phyloP scores from a whole-genome alignment of 2,329 filamentous ascomycete genomes.

The Aspergillus ibericus region DNA sequence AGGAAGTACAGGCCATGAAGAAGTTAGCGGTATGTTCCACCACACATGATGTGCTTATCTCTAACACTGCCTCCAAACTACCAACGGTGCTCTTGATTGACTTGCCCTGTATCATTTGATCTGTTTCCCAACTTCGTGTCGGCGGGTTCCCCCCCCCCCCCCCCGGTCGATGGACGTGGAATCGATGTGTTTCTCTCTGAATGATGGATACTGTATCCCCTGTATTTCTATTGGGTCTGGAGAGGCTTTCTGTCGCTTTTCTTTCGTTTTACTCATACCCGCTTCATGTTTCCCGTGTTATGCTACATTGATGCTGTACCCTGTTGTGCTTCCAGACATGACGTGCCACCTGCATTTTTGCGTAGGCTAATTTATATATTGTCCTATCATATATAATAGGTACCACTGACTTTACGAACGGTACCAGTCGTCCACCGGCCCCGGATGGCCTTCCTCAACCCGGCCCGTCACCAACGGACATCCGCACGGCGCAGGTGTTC shows the following conservation, averaged over 20 bases:
- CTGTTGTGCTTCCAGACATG: slow-evolving; percentile 12
- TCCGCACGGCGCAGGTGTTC: slow-evolving; percentile 74
- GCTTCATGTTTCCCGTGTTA: slow-evolving; percentile 8
- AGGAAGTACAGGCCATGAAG: slow-evolving; percentile 62
- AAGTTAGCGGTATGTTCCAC: slow-evolving; percentile 97
- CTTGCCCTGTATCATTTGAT: slow-evolving; percentile 17
- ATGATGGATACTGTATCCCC: slow-evolving; percentile 7
- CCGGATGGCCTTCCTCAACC: slow-evolving; percentile 52
- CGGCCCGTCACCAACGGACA: slow-evolving; percentile 60
- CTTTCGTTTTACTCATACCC: slow-evolving; percentile 6
- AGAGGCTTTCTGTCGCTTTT: slow-evolving; percentile 5
- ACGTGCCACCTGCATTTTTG: slow-evolving; percentile 28
- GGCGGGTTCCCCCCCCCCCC: slow-evolving; percentile 3
- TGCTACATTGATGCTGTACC: slow-evolving; percentile 20
- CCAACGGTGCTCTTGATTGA: slow-evolving; percentile 10
- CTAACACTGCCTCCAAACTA: slow-evolving; percentile 9
- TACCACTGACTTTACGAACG: slow-evolving; percentile 39
- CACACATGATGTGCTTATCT: slow-evolving; percentile 67
- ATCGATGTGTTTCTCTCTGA: slow-evolving; percentile 1
- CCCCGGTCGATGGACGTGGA: slow-evolving; percentile 5
- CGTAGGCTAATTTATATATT: slow-evolving; percentile 44
- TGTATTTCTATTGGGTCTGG: slow-evolving; percentile 15
- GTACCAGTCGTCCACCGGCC: slow-evolving; percentile 64
- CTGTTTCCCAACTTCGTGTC: slow-evolving; percentile 3
- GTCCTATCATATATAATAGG: slow-evolving; percentile 31